phyloP scores from a whole-genome alignment of 768 basidiomycete species.

The Podaxis rugospora region DNA sequence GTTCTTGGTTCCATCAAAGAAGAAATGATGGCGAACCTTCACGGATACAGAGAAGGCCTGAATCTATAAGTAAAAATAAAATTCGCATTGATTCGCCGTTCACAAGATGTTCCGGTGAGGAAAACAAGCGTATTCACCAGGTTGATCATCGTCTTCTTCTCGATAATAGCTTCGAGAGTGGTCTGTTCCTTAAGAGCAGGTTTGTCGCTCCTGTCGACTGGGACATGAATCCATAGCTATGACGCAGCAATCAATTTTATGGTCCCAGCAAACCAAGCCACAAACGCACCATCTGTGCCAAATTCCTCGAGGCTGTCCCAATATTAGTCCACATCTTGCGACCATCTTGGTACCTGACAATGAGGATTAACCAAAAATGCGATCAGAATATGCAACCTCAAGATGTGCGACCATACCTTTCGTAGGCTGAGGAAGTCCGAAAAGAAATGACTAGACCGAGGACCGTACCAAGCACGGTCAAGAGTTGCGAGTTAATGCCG shows the following conservation, averaged over 20 bases:
- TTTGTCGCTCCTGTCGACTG: slow-evolving; percentile 35
- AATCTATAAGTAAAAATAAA: slow-evolving; percentile 31
- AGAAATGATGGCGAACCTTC: slow-evolving; percentile 37
- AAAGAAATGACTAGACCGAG: slow-evolving; percentile 71
- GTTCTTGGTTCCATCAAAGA: not conserved
- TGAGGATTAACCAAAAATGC: not conserved
- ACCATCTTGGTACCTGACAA: slow-evolving; percentile 57
- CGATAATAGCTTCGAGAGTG: slow-evolving; percentile 47
- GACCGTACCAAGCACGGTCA: slow-evolving; percentile 72
- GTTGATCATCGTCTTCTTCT: slow-evolving; percentile 75
- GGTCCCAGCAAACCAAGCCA: slow-evolving; percentile 1
- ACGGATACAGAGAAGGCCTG: slow-evolving; percentile 67
- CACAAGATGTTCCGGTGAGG: not conserved
- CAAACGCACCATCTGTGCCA: slow-evolving; percentile 52
- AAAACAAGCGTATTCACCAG: slow-evolving; percentile 34
- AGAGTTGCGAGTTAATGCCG: slow-evolving; percentile 34
- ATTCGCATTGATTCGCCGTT: not conserved
- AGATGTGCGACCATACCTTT: slow-evolving; percentile 17
- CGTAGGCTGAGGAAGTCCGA: slow-evolving; percentile 68
- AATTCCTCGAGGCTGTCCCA: slow-evolving; percentile 47
- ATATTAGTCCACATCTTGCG: slow-evolving; percentile 69
- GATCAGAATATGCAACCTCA: not conserved
- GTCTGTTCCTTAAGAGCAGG: slow-evolving; percentile 22
- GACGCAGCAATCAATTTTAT: not conserved
- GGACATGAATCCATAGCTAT: slow-evolving; percentile 56